Evolutionary conservation across 106 monocot species (phyloP), one percentile per base, ranked within the genome.

Genomic region (Dendrobium nobile): DNA sequence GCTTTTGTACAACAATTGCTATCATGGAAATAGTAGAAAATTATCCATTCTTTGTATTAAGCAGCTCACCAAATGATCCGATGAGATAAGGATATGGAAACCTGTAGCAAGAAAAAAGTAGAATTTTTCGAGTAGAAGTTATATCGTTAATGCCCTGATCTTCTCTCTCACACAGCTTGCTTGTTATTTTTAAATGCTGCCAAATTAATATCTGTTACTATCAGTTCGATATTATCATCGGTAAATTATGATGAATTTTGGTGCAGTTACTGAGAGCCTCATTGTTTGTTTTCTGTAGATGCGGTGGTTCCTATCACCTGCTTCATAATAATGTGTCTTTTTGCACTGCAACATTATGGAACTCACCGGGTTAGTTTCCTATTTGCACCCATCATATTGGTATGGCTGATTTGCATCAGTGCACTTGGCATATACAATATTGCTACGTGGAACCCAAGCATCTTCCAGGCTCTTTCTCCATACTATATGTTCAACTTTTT

Each of bases 381-480:
- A 44, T 92, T 92, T 78, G 92, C 92, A 28, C 92, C 92, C 37
- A 72, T 92, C 73, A 79, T 92, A 79, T 80, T 92, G 70, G 73
- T 79, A 24, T 92, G 92, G 92, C 85, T 92, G 24, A 13, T 90
- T 54, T 90, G 90, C 86, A 90, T 90, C 31, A 88, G 88, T 75
- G 90, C 86, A 64, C 88, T 92, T 83, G 92, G 92, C 67, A 79
- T 92, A 72, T 92, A 92, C 82, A 92, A 90, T 73, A 90, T 92
- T 28, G 27, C 79, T 43, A 88, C 83, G 40, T 92, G 92, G 90
- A 92, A 92, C 42, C 88, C 79, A 28, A 76, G 82, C 70, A 85
- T 92, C 65, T 90, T 88, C 83, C 81, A 90, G 85, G 92, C 90
- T 5, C 84, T 92, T 45, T 90, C 90, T 70, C 92, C 92, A n/a